phyloP scores from a whole-genome alignment of 1,139 yeast genomes.

The Candida freyschussii region DNA sequence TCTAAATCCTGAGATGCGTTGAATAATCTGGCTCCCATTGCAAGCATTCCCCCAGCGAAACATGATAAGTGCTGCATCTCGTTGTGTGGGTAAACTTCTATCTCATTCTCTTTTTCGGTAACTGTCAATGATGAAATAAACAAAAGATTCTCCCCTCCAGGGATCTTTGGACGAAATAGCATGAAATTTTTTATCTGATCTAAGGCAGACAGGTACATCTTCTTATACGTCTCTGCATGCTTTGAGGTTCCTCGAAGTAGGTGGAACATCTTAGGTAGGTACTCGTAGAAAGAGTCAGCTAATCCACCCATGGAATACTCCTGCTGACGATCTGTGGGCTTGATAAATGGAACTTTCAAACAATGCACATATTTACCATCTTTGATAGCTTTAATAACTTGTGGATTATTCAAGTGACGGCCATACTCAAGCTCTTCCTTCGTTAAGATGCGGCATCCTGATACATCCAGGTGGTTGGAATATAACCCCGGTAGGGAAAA shows the following conservation, averaged over 20 bases:
- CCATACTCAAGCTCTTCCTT: constrained; percentile 29
- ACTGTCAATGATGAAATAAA: constrained; percentile 22
- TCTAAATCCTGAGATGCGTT: constrained; percentile 46
- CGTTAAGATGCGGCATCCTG: constrained; percentile 40
- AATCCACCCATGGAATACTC: constrained; percentile 48
- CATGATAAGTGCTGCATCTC: constrained; percentile 59
- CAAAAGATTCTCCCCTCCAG: constrained; percentile 26
- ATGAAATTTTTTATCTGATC: constrained; percentile 36
- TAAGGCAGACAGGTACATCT: constrained; percentile 34
- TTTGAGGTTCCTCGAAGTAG: constrained; percentile 43
- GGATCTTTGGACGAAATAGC: constrained; percentile 39
- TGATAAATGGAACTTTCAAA: constrained; percentile 22
- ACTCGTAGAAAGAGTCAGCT: constrained; percentile 68
- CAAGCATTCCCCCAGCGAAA: constrained; percentile 70
- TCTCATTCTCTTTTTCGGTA: constrained; percentile 7
- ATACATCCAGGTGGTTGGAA: constrained; percentile 41
- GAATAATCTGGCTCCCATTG: constrained; percentile 58
- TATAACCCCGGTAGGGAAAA: constrained; percentile 37
- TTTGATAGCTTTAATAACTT: constrained; percentile 29
- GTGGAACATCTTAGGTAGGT: constrained; percentile 51
- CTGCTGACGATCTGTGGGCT: constrained; percentile 13
- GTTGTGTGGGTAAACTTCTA: constrained; percentile 22
- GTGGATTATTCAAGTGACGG: constrained; percentile 27
- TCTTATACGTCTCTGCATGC: constrained; percentile 15
- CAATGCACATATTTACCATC: constrained; percentile 28